Evolutionary conservation across 306 rosid species (phyloP).

Genomic region (Crataegus laevigata): DNA sequence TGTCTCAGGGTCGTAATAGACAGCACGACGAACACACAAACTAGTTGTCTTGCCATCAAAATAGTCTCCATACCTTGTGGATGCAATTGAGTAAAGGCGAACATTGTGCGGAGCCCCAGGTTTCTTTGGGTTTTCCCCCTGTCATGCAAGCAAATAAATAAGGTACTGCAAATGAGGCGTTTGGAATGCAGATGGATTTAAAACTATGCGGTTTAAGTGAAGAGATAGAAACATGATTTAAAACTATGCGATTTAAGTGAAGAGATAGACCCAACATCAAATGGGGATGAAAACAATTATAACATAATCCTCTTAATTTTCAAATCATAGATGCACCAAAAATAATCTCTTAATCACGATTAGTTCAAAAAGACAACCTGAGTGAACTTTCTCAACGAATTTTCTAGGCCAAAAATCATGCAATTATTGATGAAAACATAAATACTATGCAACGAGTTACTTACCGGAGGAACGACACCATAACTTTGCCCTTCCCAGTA

Average conservation of each 20-base stretch:
- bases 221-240: neutral
- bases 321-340: neutral
- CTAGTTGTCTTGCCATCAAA: conserved; percentile 94
- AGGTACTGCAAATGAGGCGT: neutral
- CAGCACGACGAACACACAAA: conserved; percentile 94
- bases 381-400: neutral
- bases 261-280: neutral
- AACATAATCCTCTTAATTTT: neutral
- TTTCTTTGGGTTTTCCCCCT: conserved; percentile 98
- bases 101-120: conserved; percentile 82
- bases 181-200: neutral
- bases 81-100: conserved; percentile 91
- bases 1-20: conserved; percentile 84
- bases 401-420: neutral
- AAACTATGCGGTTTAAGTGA: neutral
- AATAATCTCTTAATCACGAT: no score
- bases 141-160: conserved; percentile 23
- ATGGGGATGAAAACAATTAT: neutral
- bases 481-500: conserved; percentile 99
- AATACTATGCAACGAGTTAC: conserved; percentile 11
- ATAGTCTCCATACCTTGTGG: conserved; percentile 84
- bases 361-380: neutral
- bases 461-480: conserved; percentile 93
- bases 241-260: neutral
- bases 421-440: neutral